Evolutionary conservation across 73 alveolate genomes (phyloP).

Genomic region (Urostyla sp.): DNA sequence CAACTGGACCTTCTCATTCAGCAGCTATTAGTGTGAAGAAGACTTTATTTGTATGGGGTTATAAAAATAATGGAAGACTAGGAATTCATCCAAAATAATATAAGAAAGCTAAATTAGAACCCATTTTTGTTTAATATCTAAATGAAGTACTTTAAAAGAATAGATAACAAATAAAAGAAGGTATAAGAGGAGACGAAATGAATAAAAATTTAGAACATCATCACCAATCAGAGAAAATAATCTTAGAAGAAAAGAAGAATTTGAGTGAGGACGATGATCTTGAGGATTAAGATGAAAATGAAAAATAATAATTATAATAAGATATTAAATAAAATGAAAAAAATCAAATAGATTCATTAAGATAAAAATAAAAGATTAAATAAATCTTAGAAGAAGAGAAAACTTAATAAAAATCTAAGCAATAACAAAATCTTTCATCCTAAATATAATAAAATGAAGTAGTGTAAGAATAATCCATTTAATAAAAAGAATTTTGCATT

Average conservation of each 20-base stretch:
- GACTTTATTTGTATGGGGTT: conserved; percentile 86
- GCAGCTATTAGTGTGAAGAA: conserved; percentile 82
- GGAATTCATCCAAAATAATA: conserved; percentile 55
- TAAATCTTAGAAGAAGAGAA: background rate
- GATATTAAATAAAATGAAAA: conserved; percentile 10
- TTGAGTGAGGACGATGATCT: background rate
- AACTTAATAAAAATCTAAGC: too few relatives aligned
- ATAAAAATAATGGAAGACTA: conserved; percentile 80
- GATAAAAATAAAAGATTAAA: background rate
- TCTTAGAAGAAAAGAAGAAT: conserved; percentile 6
- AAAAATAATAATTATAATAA: background rate
- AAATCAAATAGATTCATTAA: background rate
- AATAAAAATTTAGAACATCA: background rate
- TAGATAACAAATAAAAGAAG: conserved; percentile 39
- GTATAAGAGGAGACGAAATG: conserved; percentile 14
- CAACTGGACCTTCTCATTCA: conserved; percentile 86
- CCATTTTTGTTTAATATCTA: conserved; percentile 15
- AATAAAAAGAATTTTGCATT: background rate
- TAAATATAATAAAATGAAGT: background rate
- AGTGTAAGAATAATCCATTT: background rate
- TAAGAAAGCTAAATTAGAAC: conserved; percentile 44
- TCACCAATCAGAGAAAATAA: background rate
- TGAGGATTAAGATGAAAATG: background rate
- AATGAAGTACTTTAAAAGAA: conserved; percentile 41
- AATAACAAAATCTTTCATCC: too few relatives aligned